Conservation (phyloP, 805 yeast species). For the Suhomyces xylopsoci region DNA sequence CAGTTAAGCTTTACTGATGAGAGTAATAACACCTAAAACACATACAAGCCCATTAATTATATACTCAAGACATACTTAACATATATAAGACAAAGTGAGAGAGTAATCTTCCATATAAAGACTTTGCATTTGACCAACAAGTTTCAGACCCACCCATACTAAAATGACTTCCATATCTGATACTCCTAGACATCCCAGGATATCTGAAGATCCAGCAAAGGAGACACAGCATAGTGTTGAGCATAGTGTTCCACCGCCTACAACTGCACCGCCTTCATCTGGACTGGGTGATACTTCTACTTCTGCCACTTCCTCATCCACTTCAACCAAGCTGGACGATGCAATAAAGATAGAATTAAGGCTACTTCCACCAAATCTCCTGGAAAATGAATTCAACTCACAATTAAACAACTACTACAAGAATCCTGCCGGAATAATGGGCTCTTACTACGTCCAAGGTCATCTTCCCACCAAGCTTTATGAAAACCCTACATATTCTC, state of each 20-base stretch:
- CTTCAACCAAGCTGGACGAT: not conserved
- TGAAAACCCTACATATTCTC: conserved; percentile 18
- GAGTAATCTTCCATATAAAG: no score
- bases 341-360: conserved; percentile 14
- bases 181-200: not conserved
- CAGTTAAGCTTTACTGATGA: no score
- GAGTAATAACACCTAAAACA: no score
- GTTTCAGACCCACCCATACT: no score
- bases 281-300: not conserved
- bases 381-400: conserved; percentile 15
- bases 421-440: not conserved
- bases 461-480: conserved; percentile 12
- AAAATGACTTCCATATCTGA: not conserved
- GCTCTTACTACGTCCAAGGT: conserved; percentile 17
- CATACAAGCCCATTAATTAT: no score
- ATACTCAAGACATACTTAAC: no score
- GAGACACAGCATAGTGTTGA: not conserved
- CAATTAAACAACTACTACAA: conserved; percentile 15
- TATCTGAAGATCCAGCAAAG: not conserved
- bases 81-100: no score
- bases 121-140: no score
- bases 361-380: conserved; percentile 23
- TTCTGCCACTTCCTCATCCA: not conserved
- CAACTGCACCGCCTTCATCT: not conserved
- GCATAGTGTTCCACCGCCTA: not conserved